Percentiles rank a stretch among this genome's conserved stretches.
These are phyloP conservation scores for Pichia phayaonensis DNA, from an alignment of 805 yeast species.

Conservation along the genomic window DNA sequence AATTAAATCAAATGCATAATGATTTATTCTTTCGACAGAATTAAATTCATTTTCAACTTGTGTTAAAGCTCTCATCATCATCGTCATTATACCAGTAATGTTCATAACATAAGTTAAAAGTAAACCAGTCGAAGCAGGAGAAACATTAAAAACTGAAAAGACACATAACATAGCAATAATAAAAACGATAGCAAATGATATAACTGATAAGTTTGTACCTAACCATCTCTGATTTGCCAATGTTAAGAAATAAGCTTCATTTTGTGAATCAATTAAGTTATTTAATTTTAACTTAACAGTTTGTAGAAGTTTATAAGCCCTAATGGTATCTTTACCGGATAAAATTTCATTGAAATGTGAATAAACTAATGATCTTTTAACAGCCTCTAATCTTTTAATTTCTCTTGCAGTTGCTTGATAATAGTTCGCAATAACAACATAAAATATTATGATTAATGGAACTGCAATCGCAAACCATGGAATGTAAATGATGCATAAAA, in stretches of 20 bases:
- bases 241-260: conserved; percentile 54
- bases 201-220: conserved; percentile 43
- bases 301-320: conserved; percentile 39
- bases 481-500: conserved; percentile 59
- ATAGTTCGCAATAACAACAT: conserved; percentile 41
- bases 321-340: conserved; percentile 57
- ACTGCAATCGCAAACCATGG: conserved; percentile 72
- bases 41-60: conserved; percentile 76
- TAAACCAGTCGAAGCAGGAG: conserved; percentile 57
- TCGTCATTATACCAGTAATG: conserved; percentile 47
- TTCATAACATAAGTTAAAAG: conserved; percentile 52
- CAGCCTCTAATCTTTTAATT: conserved; percentile 65
- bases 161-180: conserved; percentile 51
- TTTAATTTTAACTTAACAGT: conserved; percentile 44
- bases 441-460: conserved; percentile 42
- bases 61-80: conserved; percentile 51
- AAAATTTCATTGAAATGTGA: conserved; percentile 64
- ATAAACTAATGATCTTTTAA: conserved; percentile 63
- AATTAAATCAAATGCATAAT: conserved; percentile 53
- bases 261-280: conserved; percentile 48
- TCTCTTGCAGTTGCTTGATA: conserved; percentile 72
- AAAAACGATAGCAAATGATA: conserved; percentile 37
- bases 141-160: conserved; percentile 47
- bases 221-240: conserved; percentile 61
- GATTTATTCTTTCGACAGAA: conserved; percentile 65